phyloP scores from a whole-genome alignment of 73 alveolate genomes.

The Paramecium pentaurelia region DNA sequence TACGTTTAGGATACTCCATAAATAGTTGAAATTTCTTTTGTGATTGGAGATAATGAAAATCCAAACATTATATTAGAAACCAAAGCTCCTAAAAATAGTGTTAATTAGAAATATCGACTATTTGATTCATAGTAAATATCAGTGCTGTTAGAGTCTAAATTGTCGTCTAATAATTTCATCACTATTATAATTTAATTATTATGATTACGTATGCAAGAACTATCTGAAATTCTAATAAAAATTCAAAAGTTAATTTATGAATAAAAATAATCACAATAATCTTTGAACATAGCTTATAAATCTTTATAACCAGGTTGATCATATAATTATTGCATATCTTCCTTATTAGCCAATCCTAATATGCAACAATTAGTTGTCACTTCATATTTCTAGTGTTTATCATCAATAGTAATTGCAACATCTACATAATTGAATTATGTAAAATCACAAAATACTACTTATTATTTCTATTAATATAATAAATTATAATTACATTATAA shows the following conservation, averaged over 20 bases:
- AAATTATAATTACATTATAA: background rate
- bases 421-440: background rate
- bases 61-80: conserved; percentile 21
- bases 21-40: conserved; percentile 24
- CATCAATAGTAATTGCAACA: background rate
- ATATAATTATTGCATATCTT: background rate
- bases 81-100: conserved; percentile 32
- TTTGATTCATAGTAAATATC: background rate
- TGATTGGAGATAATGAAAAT: conserved; percentile 24
- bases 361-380: background rate
- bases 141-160: background rate
- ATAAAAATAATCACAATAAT: background rate
- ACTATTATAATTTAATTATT: background rate
- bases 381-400: background rate
- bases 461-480: background rate
- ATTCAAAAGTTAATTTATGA: background rate
- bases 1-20: background rate
- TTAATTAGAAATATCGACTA: background rate
- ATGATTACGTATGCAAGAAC: background rate
- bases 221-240: background rate
- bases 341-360: background rate
- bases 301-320: background rate
- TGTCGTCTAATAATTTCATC: background rate
- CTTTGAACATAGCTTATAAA: background rate
- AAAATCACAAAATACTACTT: background rate